Base-by-base conservation (phyloP, 768 basidiomycete species). In the Rhodosporidiobolus sp. region DNA sequence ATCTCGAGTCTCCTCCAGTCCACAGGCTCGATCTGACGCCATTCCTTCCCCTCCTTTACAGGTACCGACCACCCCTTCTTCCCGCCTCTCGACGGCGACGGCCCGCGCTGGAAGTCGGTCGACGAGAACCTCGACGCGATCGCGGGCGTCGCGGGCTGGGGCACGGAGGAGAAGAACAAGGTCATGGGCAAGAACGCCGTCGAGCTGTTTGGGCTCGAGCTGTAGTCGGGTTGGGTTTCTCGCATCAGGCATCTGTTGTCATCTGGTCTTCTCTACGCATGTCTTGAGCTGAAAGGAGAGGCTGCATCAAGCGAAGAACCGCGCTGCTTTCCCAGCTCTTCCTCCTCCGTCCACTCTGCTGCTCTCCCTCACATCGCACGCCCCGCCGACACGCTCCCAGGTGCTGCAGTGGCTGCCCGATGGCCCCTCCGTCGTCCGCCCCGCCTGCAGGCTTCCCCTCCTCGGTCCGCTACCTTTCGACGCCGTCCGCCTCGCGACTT, bases 51-150 rank as follows among this genome's bases (percentile, higher is more conserved):
- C 6, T 38, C 30, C 24, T 35, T 10, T 20, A 32, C 52, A 68
- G 74, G 75, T 10, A 77, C 74, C 43, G 92, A 93, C 79, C 90
- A 93, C 79, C 92, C 91, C 0, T 93, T 93, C 84, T 94, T 94
- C 83, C 92, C 92, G 24, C 92, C 92, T 4, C 84, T 93, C 50
- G 65, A 59, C 7, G 71, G 67, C 52, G 52, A 81, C 83, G 58
- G 85, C 83, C 55, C 86, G 87, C 91, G 87, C 79, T 94, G 92
- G 92, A 85, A 83, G 81, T 91, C 90, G 78, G 92, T 92, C 6
- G 86, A 90, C 38, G 90, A 92, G 76, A 94, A 93, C 80, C 79
- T 93, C 67, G 87, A 89, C 65, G 91, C 92, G 3, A 91, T 94
- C 69, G 84, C 87, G 55, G 83, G 80, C 8, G 88, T 89, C 16